Conservation (phyloP, 1,284 basidiomycete species). For the Heimioporus retisporus region DNA sequence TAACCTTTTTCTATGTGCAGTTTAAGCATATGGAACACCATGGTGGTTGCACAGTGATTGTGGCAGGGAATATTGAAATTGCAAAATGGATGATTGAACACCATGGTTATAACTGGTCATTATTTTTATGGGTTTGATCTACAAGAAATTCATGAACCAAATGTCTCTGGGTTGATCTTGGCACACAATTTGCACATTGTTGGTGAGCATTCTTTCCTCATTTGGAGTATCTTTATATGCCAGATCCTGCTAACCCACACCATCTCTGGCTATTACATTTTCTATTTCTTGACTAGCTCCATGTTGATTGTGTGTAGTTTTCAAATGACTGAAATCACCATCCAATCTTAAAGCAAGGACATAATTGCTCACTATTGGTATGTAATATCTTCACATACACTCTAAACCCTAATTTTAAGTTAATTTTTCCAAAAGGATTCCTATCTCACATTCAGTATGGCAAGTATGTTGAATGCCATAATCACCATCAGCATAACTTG, state of each 20-base stretch:
- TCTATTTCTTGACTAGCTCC: slow-evolving; percentile 52
- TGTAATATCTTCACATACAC: background rate
- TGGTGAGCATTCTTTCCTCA: slow-evolving; percentile 42
- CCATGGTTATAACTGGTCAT: slow-evolving; percentile 30
- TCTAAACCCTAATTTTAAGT: background rate
- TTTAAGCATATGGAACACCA: slow-evolving; percentile 3
- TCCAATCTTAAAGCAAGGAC: slow-evolving; percentile 3
- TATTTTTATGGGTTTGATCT: slow-evolving; percentile 39
- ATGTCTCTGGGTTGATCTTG: slow-evolving; percentile 26
- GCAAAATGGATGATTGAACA: slow-evolving; percentile 29
- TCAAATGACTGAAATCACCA: slow-evolving; percentile 22
- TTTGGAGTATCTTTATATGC: slow-evolving; percentile 47
- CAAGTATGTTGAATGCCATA: background rate
- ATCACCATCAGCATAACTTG: too few relatives aligned
- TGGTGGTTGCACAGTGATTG: slow-evolving; percentile 9
- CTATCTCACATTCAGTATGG: slow-evolving; percentile 8
- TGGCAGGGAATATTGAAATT: slow-evolving; percentile 41
- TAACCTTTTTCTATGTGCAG: slow-evolving; percentile 7
- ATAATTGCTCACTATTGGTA: slow-evolving; percentile 12
- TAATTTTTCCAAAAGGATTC: slow-evolving; percentile 12
- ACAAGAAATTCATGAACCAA: slow-evolving; percentile 9
- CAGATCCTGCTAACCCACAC: slow-evolving; percentile 37
- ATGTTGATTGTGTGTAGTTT: slow-evolving; percentile 50
- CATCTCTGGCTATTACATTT: slow-evolving; percentile 58
- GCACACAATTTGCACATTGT: slow-evolving; percentile 26